A percentile compares a stretch with the other conserved stretches of the same genome.
phyloP scores from a whole-genome alignment of 2,329 filamentous ascomycete species.

The Cephalotrichum gorgonifer region DNA sequence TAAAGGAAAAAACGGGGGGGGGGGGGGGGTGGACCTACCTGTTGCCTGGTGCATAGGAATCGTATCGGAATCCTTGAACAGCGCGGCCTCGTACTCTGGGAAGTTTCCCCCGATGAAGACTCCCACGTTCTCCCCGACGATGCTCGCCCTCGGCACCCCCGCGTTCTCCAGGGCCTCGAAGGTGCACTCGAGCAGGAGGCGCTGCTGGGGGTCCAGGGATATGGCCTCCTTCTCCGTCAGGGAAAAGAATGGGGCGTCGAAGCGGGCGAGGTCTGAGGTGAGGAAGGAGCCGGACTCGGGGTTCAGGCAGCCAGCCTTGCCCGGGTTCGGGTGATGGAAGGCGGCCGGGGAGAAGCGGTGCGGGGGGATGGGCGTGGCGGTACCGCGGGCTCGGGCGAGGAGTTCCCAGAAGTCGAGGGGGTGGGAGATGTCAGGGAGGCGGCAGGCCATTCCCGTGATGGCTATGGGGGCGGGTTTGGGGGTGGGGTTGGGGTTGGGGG shows the following conservation, averaged over 20 bases:
- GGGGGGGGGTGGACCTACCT: constrained; percentile 19
- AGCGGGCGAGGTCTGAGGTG: constrained; percentile 31
- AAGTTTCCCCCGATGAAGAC: constrained; percentile 38
- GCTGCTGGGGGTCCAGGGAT: constrained; percentile 40
- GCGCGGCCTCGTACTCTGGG: constrained; percentile 35
- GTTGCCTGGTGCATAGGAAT: constrained; percentile 42
- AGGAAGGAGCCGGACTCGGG: constrained; percentile 30
- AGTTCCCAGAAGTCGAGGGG: constrained; percentile 35
- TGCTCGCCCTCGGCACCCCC: constrained; percentile 33
- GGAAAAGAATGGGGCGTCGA: constrained; percentile 43
- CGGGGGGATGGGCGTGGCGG: constrained; percentile 30
- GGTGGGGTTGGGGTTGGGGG: neutral
- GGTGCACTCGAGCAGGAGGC: constrained; percentile 39
- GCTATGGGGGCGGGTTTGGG: constrained; percentile 28
- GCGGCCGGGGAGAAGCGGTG: constrained; percentile 34
- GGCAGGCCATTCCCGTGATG: constrained; percentile 36
- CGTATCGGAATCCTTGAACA: constrained; percentile 32
- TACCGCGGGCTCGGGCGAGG: constrained; percentile 26
- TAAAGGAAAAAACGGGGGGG: neutral
- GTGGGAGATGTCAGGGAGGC: constrained; percentile 31
- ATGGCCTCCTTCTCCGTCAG: constrained; percentile 38
- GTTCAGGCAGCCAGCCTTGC: constrained; percentile 28
- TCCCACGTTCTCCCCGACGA: constrained; percentile 36
- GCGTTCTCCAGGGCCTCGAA: constrained; percentile 45
- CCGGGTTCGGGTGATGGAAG: constrained; percentile 31